Evolutionary conservation across 1,284 basidiomycete species (phyloP).

Genomic region (Tilletiopsis washingtonensis): DNA sequence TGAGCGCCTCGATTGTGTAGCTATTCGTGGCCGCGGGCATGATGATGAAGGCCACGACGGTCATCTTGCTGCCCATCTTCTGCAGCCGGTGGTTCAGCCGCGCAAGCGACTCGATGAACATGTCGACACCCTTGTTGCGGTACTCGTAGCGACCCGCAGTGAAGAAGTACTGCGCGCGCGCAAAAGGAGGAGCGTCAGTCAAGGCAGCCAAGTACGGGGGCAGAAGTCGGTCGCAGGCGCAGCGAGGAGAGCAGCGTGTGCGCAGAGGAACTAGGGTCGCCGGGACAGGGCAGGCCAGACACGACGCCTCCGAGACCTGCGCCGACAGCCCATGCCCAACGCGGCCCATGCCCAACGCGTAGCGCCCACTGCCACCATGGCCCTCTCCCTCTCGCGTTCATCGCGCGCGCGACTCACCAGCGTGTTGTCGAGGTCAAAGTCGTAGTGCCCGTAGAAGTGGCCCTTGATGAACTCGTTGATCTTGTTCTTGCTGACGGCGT

Average conservation of each 20-base stretch:
- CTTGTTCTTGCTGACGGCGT: slow-evolving; percentile 84
- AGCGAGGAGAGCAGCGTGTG: no score
- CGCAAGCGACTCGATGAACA: slow-evolving; percentile 96
- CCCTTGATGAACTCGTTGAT: slow-evolving; percentile 96
- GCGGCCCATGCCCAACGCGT: no score
- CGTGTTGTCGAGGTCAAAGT: slow-evolving; percentile 91
- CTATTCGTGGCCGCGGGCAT: slow-evolving; percentile 94
- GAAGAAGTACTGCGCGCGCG: slow-evolving; percentile 67
- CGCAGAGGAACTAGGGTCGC: no score
- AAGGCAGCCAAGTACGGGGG: no score
- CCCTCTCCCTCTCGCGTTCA: no score
- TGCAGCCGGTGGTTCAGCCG: slow-evolving; percentile 70
- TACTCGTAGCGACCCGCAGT: slow-evolving; percentile 99
- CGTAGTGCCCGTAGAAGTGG: slow-evolving; percentile 95
- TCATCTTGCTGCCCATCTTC: slow-evolving; percentile 66
- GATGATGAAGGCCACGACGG: slow-evolving; percentile 96
- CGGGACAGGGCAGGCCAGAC: no score
- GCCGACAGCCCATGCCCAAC: no score
- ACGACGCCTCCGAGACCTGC: no score
- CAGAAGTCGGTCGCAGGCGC: no score
- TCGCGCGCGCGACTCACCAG: slow-evolving; percentile 51
- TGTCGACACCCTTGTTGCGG: slow-evolving; percentile 97
- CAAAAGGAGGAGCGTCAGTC: no score
- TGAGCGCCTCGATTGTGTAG: slow-evolving; percentile 94
- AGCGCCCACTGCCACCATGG: no score